Percentiles rank a stretch among this genome's conserved stretches.
phyloP scores from a whole-genome alignment of 2,329 filamentous ascomycete species.

The Pseudogymnoascus verrucosus region DNA sequence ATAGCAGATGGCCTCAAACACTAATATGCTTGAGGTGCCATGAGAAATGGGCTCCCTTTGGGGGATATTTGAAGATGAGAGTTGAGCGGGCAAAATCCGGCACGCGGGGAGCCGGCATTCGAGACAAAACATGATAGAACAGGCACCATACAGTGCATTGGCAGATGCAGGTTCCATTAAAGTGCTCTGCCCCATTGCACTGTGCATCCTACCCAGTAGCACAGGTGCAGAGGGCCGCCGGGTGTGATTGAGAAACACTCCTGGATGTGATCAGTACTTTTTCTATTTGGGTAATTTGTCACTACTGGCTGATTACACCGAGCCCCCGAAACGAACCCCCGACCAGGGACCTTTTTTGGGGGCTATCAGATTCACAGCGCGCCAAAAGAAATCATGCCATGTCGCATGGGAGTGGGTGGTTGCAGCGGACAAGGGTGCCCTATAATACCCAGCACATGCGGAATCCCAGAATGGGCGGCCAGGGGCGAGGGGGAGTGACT shows the following conservation, averaged over 20 bases:
- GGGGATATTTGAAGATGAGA: constrained; percentile 2
- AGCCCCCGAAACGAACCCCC: background rate
- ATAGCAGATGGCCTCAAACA: background rate
- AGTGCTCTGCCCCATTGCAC: background rate
- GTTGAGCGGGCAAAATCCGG: background rate
- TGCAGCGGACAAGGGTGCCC: background rate
- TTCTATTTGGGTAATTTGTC: constrained; percentile 2
- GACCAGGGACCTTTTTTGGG: background rate
- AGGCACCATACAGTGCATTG: background rate
- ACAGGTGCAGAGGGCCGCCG: background rate
- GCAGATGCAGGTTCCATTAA: background rate
- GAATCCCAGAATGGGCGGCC: background rate
- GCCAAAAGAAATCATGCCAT: background rate
- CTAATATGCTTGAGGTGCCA: constrained; percentile 4
- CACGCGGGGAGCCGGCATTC: constrained; percentile 3
- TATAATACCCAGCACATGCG: background rate
- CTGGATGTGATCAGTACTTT: constrained; percentile 1
- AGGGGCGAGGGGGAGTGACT: background rate
- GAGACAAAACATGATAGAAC: background rate
- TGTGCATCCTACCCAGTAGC: background rate
- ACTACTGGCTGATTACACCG: background rate
- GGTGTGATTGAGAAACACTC: constrained; percentile 1
- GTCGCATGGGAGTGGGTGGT: background rate
- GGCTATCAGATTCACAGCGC: background rate
- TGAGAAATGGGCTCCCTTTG: background rate